These are phyloP conservation scores for Sutorius australiensis DNA, from an alignment of 768 basidiomycete genomes.

Conservation along the genomic window DNA sequence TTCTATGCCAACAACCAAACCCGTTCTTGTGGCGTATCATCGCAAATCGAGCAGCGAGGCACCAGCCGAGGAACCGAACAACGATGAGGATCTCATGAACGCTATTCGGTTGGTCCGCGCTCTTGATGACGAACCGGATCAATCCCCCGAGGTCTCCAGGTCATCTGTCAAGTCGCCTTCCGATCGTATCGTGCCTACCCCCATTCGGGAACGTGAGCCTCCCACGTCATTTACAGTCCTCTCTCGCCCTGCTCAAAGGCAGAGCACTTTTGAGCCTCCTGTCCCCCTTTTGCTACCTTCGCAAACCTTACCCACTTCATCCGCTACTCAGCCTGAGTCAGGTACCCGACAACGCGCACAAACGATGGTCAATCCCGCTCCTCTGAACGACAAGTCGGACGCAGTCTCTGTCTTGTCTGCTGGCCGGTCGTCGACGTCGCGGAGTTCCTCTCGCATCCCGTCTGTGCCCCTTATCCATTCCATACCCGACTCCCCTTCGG, in stretches of 20 bases:
- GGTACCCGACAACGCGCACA: conserved; percentile 12
- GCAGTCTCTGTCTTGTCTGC: conserved; percentile 22
- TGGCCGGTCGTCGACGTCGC: conserved; percentile 21
- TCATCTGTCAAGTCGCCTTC: conserved; percentile 1
- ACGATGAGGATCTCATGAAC: conserved; percentile 29
- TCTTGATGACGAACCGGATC: conserved; percentile 23
- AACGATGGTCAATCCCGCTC: conserved; percentile 1
- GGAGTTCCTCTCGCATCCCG: conserved; percentile 24
- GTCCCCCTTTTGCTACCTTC: conserved; percentile 10
- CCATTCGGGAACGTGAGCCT: conserved; percentile 53
- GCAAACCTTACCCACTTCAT: neutral
- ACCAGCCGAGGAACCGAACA: conserved; percentile 10
- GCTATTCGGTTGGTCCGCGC: conserved; percentile 31
- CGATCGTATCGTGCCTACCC: conserved; percentile 45
- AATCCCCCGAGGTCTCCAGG: conserved; percentile 2
- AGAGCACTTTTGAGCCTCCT: conserved; percentile 19
- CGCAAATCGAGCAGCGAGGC: conserved; percentile 19
- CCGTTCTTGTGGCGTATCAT: conserved; percentile 6
- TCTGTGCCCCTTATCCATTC: conserved; percentile 30
- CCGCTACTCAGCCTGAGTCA: conserved; percentile 10
- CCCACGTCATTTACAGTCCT: conserved; percentile 60
- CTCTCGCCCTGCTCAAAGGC: conserved; percentile 48
- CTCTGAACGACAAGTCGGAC: conserved; percentile 28
- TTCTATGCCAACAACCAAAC: neutral
- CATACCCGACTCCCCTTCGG: conserved; percentile 32